phyloP scores from a whole-genome alignment of 2,329 filamentous ascomycete genomes.

The Monilinia vaccinii-corymbosi region DNA sequence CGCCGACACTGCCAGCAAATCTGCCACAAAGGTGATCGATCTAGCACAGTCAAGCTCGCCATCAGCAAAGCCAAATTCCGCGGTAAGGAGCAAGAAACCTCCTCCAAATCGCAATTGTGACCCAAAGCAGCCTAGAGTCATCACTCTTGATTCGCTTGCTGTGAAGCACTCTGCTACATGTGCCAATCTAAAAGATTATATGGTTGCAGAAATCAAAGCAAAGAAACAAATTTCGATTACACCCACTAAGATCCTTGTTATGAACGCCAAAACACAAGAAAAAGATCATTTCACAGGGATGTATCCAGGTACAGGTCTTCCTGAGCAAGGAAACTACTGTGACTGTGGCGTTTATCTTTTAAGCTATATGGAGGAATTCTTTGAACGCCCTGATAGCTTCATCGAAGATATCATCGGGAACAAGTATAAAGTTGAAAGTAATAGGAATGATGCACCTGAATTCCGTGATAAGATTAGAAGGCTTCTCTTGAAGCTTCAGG shows the following conservation, averaged over 20 bases:
- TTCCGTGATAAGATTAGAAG: constrained; percentile 59
- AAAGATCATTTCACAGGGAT: background rate
- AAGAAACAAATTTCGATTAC: constrained; percentile 37
- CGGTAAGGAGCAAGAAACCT: constrained; percentile 27
- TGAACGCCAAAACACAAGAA: constrained; percentile 50
- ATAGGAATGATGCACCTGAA: constrained; percentile 39
- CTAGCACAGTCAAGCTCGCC: constrained; percentile 1
- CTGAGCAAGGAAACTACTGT: constrained; percentile 71
- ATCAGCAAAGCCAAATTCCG: constrained; percentile 12
- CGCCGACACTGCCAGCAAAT: background rate
- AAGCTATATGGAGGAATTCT: constrained; percentile 75
- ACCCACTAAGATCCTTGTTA: constrained; percentile 34
- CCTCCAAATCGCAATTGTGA: constrained; percentile 35
- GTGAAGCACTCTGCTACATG: constrained; percentile 53
- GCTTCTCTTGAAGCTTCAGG: constrained; percentile 54
- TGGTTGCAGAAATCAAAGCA: constrained; percentile 61
- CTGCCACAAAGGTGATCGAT: background rate
- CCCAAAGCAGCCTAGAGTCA: constrained; percentile 55
- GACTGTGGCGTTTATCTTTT: constrained; percentile 87
- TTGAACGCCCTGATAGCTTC: constrained; percentile 64
- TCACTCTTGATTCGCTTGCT: constrained; percentile 84
- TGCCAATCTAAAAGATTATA: constrained; percentile 63
- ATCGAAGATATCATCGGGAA: constrained; percentile 55
- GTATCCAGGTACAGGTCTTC: constrained; percentile 42
- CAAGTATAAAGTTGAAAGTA: constrained; percentile 44